These are phyloP conservation scores for Helicocarpus griseus DNA, from an alignment of 2,329 filamentous ascomycete species.

Conservation along the genomic window DNA sequence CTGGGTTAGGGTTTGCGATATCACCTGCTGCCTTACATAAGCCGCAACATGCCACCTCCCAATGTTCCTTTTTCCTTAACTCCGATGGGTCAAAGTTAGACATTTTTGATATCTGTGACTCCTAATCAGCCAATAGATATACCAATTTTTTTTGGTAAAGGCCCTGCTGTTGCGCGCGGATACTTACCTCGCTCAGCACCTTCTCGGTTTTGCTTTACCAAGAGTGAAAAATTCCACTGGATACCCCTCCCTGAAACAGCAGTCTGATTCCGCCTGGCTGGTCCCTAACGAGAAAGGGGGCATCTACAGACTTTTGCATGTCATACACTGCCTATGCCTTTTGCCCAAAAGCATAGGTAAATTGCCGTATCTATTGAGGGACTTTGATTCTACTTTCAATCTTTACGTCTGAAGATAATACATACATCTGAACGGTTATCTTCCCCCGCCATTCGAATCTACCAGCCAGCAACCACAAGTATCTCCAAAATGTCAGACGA, in stretches of 20 bases:
- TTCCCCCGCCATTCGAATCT: too few species aligned
- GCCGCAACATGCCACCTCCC: neutral
- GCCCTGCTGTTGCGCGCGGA: too few species aligned
- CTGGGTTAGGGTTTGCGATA: neutral
- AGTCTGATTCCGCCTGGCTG: neutral
- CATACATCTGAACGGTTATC: too few species aligned
- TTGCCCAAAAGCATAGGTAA: neutral
- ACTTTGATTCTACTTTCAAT: neutral
- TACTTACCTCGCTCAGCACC: neutral
- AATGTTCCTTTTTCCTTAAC: neutral
- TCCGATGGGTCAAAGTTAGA: too few species aligned
- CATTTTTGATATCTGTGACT: neutral
- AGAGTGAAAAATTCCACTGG: neutral
- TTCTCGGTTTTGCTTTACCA: neutral
- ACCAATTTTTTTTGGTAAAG: too few species aligned
- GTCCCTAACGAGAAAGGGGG: too few species aligned
- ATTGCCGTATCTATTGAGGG: neutral
- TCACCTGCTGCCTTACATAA: neutral
- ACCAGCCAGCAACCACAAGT: too few species aligned
- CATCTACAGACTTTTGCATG: too few species aligned
- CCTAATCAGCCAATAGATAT: too few species aligned
- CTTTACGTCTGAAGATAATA: neutral
- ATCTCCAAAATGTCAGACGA: slow-evolving; percentile 66
- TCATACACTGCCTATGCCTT: too few species aligned
- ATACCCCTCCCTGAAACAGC: neutral